Base-by-base conservation (phyloP, 2,329 filamentous ascomycete species). In the Elsinoe arachidis region DNA sequence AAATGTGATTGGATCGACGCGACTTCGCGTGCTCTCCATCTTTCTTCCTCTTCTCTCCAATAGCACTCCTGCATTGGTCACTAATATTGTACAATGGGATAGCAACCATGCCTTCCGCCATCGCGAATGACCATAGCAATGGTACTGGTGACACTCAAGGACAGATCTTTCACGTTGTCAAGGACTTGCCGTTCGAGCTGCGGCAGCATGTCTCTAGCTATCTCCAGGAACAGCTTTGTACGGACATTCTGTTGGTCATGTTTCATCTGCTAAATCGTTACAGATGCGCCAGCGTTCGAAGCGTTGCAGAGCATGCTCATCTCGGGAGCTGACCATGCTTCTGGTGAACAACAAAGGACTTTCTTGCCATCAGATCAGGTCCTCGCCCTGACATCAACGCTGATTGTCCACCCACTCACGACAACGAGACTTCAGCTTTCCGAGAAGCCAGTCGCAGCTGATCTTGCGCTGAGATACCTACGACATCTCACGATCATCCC, bases 331-430 rank as follows among this genome's bases (percentile, higher is more conserved):
- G 60, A 59, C 23, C 59, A 67, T 70, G 35, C 59, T 73, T 12
- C 73, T 72, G 33, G 75, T 82, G 0, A 80, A 81, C 10, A 80
- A 80, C 58, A 72, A 12, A 43, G 41, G 17, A 35, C 47, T 17
- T 56, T 47, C 21, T 14, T 90, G 15, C 88, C 92, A 1, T 82
- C 87, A 2, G 78, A 86, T 0, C 80, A 82, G 58, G 85, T 92
- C 62, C 76, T 97, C 21, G 85, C 88, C 6, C 76, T 96, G 7
- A 79, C 90, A n/a, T 83, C 80, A 43, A 93, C 89, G 1, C 76
- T 96, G n/a, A 72, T 85, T n/a, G 80, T 93, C 12, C 90, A 96
- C 66, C 92, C 76, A 21, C 82, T 87, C 62, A 96, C 91, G 1
- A 93, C 85, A 2, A 30, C 26, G 26, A 83, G 88, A 52, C 80